Conservation (phyloP, 805 yeast species). For the baker's yeast (Saccharomyces cerevisiae) region DNA sequence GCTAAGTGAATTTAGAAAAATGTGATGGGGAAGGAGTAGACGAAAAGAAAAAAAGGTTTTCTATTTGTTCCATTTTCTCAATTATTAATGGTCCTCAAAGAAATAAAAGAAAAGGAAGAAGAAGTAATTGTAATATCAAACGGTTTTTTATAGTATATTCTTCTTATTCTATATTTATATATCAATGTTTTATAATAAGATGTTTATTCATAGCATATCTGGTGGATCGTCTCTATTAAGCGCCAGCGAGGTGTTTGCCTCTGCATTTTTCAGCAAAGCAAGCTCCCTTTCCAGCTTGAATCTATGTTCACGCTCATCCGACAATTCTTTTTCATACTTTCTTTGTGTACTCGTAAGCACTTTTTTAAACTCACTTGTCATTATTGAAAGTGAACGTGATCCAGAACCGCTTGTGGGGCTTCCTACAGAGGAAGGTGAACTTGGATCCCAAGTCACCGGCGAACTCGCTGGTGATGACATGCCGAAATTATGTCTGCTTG, state of each 20-base stretch:
- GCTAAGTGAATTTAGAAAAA: conserved; percentile 91
- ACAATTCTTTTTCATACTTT: conserved; percentile 50
- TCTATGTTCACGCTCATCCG: conserved; percentile 46
- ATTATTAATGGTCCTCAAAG: background rate
- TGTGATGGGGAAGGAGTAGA: conserved; percentile 17
- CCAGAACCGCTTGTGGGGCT: conserved; percentile 14
- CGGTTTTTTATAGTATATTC: background rate
- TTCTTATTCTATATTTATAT: background rate
- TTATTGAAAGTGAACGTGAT: conserved; percentile 42
- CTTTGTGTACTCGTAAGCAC: conserved; percentile 54
- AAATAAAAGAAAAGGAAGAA: background rate
- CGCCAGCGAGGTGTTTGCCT: background rate
- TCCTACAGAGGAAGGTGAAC: conserved; percentile 9
- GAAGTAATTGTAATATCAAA: background rate
- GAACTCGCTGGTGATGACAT: conserved; percentile 30
- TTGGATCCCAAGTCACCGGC: conserved; percentile 8
- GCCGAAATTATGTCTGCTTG: conserved; percentile 38
- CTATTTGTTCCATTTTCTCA: background rate
- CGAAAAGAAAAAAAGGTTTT: background rate
- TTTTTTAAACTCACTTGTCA: conserved; percentile 62
- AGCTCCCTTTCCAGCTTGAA: conserved; percentile 37
- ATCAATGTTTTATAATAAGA: background rate
- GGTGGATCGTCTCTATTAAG: background rate
- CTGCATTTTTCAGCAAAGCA: conserved; percentile 13
- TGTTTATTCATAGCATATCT: background rate